phyloP scores from a whole-genome alignment of 2,329 filamentous ascomycete species.

The Beauveria sp. region DNA sequence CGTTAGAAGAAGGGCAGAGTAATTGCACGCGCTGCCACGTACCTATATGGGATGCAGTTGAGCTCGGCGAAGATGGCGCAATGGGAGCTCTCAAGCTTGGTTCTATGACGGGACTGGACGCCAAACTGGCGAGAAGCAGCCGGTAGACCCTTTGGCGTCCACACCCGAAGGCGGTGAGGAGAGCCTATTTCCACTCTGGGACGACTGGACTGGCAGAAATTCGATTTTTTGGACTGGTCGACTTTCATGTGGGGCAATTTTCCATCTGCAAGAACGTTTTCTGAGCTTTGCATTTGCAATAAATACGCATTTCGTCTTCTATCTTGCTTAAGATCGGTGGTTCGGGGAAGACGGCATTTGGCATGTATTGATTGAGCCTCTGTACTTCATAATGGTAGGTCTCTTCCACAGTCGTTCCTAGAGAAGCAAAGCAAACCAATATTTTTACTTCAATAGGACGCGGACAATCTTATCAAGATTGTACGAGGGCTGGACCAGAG shows the following conservation, averaged over 20 bases:
- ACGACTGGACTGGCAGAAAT: conserved; percentile 36
- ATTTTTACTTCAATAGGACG: conserved; percentile 18
- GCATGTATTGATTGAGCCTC: background rate
- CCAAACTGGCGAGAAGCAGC: conserved; percentile 28
- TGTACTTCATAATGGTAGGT: background rate
- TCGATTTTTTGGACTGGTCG: conserved; percentile 31
- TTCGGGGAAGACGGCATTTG: background rate
- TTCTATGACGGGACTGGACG: conserved; percentile 6
- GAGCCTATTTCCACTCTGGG: conserved; percentile 16
- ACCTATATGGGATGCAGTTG: conserved; percentile 7
- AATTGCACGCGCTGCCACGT: background rate
- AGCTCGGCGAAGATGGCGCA: background rate
- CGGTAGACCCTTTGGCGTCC: conserved; percentile 26
- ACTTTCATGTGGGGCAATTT: conserved; percentile 8
- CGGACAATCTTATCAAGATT: conserved; percentile 39
- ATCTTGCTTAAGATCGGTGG: background rate
- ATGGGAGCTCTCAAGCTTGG: conserved; percentile 4
- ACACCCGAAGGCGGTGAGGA: conserved; percentile 37
- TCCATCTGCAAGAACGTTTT: conserved; percentile 4
- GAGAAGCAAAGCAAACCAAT: background rate
- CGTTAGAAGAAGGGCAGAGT: background rate
- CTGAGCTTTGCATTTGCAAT: background rate
- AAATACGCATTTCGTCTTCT: background rate
- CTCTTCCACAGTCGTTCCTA: background rate
- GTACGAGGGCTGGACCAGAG: conserved; percentile 49